A percentile compares a stretch with the other conserved stretches of the same genome.
These are phyloP conservation scores for Andalucia godoyi DNA, from an alignment of 78 protist species.

Conservation along the genomic window DNA sequence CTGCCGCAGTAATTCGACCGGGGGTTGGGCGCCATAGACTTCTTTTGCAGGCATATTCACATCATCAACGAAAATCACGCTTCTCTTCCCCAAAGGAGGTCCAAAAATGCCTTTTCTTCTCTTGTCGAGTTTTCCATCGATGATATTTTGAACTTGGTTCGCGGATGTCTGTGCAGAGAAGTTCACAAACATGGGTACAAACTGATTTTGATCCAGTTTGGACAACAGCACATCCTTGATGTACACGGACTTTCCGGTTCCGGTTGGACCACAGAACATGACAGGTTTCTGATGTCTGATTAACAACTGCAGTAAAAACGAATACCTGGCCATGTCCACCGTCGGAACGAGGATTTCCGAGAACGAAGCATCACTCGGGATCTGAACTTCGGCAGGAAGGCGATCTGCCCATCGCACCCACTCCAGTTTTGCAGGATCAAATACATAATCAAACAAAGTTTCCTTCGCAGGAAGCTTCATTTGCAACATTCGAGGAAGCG, in stretches of 20 bases:
- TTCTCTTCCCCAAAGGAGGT: constrained; percentile 47
- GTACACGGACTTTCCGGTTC: constrained; percentile 64
- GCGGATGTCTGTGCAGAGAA: constrained; percentile 69
- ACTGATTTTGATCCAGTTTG: neutral
- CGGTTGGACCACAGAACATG: constrained; percentile 30
- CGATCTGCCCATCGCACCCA: neutral
- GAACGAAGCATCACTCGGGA: constrained; percentile 15
- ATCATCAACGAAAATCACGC: constrained; percentile 76
- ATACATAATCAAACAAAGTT: constrained; percentile 2
- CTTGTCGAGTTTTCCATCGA: constrained; percentile 60
- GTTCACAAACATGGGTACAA: constrained; percentile 11
- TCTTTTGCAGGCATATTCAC: constrained; percentile 77
- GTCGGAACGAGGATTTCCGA: constrained; percentile 25
- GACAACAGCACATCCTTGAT: constrained; percentile 10
- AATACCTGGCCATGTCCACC: constrained; percentile 1
- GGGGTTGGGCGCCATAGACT: constrained; percentile 80
- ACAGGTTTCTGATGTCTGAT: neutral
- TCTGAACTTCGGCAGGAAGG: neutral
- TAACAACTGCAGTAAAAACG: neutral
- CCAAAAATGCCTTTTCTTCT: constrained; percentile 37
- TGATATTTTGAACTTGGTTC: constrained; percentile 57
- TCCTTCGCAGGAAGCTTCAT: neutral
- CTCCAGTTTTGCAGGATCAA: neutral
- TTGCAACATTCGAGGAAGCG: neutral
- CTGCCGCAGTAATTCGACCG: constrained; percentile 81